phyloP scores from a whole-genome alignment of 257 asterid genomes.

The Galeopsis tetrahit region DNA sequence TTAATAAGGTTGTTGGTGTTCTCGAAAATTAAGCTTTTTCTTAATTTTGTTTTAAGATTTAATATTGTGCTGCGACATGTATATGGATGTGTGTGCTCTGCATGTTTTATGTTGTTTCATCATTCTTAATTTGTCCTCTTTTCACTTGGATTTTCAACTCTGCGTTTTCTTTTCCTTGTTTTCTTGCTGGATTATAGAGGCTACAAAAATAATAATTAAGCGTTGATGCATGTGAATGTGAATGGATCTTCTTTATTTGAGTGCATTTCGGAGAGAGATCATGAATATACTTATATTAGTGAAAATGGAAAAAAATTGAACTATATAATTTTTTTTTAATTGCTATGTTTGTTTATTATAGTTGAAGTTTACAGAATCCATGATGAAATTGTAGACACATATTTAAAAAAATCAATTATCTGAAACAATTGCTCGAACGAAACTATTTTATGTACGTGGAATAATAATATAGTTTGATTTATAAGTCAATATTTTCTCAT shows the following conservation, averaged over 20 bases:
- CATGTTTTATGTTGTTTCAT: conserved; percentile 26
- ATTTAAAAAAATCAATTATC: no score
- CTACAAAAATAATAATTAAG: neutral
- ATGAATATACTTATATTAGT: neutral
- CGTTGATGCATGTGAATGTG: neutral
- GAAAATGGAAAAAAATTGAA: no score
- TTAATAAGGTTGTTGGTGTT: conserved; percentile 18
- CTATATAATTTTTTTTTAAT: no score
- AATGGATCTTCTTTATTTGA: neutral
- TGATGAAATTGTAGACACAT: no score
- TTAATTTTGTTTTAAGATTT: neutral
- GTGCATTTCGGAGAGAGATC: neutral
- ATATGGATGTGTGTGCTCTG: conserved; percentile 31
- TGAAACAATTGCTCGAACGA: no score
- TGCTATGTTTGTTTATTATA: no score
- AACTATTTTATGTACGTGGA: no score
- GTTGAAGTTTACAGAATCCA: neutral
- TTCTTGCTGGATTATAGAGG: conserved; percentile 22
- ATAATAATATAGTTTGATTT: no score
- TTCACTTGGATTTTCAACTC: conserved; percentile 21
- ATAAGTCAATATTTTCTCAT: no score
- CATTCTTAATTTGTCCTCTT: neutral
- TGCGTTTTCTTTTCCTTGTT: conserved; percentile 26
- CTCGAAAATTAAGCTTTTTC: conserved; percentile 18
- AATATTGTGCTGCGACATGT: no score